A percentile compares a stretch with the other conserved stretches of the same genome.
Evolutionary conservation across 2,329 filamentous ascomycete genomes (phyloP).

Genomic region (Kalaharituber pfeilii): DNA sequence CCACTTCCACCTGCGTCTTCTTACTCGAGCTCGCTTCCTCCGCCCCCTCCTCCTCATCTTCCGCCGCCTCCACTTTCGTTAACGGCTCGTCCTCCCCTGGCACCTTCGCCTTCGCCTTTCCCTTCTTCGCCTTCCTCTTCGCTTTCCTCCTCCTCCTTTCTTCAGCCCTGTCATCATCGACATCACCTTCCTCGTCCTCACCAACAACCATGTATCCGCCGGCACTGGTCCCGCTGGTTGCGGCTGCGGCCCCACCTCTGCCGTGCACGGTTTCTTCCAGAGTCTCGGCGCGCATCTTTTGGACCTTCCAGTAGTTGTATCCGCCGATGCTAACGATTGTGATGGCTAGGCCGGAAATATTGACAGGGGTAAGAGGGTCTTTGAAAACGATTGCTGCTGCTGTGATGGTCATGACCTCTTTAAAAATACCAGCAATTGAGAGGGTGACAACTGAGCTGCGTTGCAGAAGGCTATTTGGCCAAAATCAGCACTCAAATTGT

Average conservation of each 20-base stretch:
- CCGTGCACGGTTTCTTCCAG: neutral
- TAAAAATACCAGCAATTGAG: slow-evolving; percentile 95
- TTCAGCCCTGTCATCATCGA: neutral
- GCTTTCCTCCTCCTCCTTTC: neutral
- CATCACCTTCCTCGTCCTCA: neutral
- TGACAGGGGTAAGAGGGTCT: slow-evolving; percentile 72
- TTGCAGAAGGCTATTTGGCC: no score
- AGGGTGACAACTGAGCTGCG: slow-evolving; percentile 91
- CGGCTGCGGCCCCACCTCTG: neutral
- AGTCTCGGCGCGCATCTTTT: slow-evolving; percentile 69
- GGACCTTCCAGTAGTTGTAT: slow-evolving; percentile 92
- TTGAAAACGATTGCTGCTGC: slow-evolving; percentile 77
- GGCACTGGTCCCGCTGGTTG: neutral
- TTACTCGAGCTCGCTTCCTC: neutral
- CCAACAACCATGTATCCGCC: neutral
- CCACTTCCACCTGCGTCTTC: neutral
- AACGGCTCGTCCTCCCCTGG: neutral
- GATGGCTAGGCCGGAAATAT: slow-evolving; percentile 69
- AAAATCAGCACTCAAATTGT: slow-evolving; percentile 12
- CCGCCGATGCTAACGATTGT: slow-evolving; percentile 72
- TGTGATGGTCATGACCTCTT: slow-evolving; percentile 90
- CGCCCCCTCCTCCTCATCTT: neutral
- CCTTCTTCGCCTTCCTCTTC: neutral
- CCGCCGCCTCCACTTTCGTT: neutral
- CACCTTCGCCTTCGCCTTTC: neutral